phyloP scores from a whole-genome alignment of 2,329 filamentous ascomycete species.

The Ceratocystis lukuohia region DNA sequence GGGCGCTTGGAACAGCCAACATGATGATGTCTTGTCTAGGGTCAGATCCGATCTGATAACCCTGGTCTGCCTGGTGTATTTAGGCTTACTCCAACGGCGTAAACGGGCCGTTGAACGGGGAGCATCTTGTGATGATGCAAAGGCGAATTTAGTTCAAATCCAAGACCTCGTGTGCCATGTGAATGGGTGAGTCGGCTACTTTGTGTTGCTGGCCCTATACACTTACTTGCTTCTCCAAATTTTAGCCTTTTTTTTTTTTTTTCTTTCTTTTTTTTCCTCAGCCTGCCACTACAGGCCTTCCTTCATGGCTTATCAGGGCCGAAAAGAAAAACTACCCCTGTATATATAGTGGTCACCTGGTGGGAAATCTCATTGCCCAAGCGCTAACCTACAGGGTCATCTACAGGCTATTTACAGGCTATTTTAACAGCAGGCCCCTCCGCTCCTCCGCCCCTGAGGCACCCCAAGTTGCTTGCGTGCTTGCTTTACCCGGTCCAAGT shows the following conservation, averaged over 20 bases:
- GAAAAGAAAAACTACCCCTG: background rate
- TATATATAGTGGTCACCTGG: conserved; percentile 5
- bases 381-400: background rate
- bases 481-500: background rate
- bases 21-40: background rate
- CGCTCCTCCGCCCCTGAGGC: background rate
- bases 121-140: background rate
- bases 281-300: background rate
- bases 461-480: background rate
- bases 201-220: background rate
- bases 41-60: background rate
- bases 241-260: background rate
- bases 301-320: background rate
- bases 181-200: background rate
- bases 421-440: too few species aligned
- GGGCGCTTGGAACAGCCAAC: too few species aligned
- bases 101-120: background rate
- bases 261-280: background rate
- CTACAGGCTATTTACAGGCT: too few species aligned
- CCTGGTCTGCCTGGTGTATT: background rate
- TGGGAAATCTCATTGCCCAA: conserved; percentile 9
- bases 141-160: too few species aligned
- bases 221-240: background rate
- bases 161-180: too few species aligned
- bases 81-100: background rate